phyloP scores from a whole-genome alignment of 805 yeast species.

The Barnettozyma salicaria region DNA sequence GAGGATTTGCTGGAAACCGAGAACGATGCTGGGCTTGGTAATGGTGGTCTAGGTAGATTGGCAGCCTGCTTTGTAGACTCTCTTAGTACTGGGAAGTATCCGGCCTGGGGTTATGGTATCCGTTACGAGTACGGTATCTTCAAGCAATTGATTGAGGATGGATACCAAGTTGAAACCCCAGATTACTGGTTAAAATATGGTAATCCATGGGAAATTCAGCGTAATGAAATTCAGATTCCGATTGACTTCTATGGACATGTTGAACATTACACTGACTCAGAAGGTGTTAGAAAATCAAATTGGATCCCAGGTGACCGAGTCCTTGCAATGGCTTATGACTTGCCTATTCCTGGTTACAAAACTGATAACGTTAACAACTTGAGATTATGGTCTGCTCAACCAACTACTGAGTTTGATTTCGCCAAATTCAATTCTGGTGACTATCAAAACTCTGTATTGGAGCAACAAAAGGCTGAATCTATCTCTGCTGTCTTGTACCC shows the following conservation, averaged over 20 bases:
- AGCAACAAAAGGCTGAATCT: constrained; percentile 85
- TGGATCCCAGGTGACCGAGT: constrained; percentile 92
- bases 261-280: constrained; percentile 37
- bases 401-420: constrained; percentile 88
- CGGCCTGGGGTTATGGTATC: constrained; percentile 96
- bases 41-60: constrained; percentile 90
- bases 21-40: constrained; percentile 92
- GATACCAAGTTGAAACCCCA: constrained; percentile 91
- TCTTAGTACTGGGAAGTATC: constrained; percentile 74
- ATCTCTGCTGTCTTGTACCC: constrained; percentile 92
- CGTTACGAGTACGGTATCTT: constrained; percentile 93
- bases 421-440: constrained; percentile 89
- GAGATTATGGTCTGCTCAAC: constrained; percentile 85
- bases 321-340: constrained; percentile 83
- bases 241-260: constrained; percentile 81
- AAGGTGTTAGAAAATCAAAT: constrained; percentile 52
- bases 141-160: constrained; percentile 82
- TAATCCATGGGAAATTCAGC: constrained; percentile 91
- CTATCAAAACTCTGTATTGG: constrained; percentile 73
- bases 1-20: constrained; percentile 83
- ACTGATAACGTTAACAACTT: constrained; percentile 81
- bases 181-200: constrained; percentile 88
- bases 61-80: constrained; percentile 95
- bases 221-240: constrained; percentile 82
- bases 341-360: constrained; percentile 87